These are phyloP conservation scores for Geotrichum restrictum DNA, from an alignment of 1,139 yeast genomes.

Conservation along the genomic window DNA sequence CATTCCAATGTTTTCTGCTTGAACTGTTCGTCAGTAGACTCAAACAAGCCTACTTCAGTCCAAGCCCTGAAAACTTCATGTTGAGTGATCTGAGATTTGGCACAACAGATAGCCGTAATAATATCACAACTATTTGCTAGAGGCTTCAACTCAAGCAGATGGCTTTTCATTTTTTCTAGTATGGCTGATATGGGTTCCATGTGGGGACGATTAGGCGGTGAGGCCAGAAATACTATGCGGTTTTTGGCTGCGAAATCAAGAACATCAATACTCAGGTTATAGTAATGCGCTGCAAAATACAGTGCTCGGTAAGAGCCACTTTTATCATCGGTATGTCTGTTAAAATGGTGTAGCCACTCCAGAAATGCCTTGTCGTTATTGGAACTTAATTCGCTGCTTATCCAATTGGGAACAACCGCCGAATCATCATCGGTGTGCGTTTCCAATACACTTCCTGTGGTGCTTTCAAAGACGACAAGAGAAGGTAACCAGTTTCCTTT, in stretches of 20 bases:
- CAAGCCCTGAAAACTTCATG: neutral
- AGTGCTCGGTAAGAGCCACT: conserved; percentile 1
- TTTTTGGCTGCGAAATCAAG: conserved; percentile 10
- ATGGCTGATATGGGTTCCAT: conserved; percentile 7
- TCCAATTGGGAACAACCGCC: neutral
- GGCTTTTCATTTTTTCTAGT: neutral
- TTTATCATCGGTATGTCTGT: neutral
- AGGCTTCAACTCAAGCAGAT: neutral
- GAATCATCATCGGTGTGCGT: neutral
- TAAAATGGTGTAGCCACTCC: conserved; percentile 14
- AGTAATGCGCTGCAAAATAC: conserved; percentile 13
- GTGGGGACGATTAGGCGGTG: conserved; percentile 12
- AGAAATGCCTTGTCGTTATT: conserved; percentile 11
- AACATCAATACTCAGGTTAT: conserved; percentile 14
- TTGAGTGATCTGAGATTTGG: neutral
- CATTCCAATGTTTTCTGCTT: too few relatives aligned
- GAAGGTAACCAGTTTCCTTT: neutral
- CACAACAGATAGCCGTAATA: neutral
- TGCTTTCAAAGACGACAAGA: conserved; percentile 4
- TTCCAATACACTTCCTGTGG: neutral
- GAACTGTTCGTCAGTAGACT: neutral
- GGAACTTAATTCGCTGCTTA: conserved; percentile 1
- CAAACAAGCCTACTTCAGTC: conserved; percentile 5
- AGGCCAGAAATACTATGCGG: conserved; percentile 11
- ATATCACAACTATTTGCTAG: neutral